Percentiles rank a stretch among this genome's conserved stretches.
Conservation (phyloP, 2,329 filamentous ascomycete genomes). For the Cladophialophora immunda region DNA sequence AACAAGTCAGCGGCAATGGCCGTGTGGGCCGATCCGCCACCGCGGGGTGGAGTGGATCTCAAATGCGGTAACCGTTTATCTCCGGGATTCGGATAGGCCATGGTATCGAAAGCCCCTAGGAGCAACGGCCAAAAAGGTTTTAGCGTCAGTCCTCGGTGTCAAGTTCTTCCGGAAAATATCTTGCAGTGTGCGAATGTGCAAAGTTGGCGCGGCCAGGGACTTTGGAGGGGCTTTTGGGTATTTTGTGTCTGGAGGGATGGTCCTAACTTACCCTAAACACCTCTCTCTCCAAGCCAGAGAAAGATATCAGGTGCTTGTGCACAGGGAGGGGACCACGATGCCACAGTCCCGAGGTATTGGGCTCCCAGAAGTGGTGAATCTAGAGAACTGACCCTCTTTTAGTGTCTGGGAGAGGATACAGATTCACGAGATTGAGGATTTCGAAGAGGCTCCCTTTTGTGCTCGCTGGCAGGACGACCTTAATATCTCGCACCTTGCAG, state of each 20-base stretch:
- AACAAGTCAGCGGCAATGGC: not conserved
- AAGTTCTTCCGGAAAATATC: not conserved
- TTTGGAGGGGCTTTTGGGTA: not conserved
- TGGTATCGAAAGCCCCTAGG: not conserved
- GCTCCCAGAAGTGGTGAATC: not conserved
- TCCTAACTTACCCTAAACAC: not conserved
- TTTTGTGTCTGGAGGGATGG: not conserved
- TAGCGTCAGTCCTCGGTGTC: not conserved
- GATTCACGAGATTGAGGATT: too few species aligned
- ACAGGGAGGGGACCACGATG: not conserved
- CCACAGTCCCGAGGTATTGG: not conserved
- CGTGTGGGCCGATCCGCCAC: not conserved
- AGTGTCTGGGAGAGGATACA: too few species aligned
- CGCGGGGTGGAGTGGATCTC: not conserved
- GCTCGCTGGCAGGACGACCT: too few species aligned
- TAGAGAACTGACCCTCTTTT: not conserved
- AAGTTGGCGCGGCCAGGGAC: too few species aligned
- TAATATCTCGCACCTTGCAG: too few species aligned
- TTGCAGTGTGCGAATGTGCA: not conserved
- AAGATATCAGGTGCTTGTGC: not conserved
- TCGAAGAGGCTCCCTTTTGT: too few species aligned
- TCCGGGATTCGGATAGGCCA: not conserved
- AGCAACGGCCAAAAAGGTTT: not conserved
- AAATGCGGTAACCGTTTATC: not conserved
- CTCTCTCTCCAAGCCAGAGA: not conserved